A percentile compares a stretch with the other conserved stretches of the same genome.
Evolutionary conservation across 768 basidiomycete species (phyloP).

Genomic region (Glaciozyma antarctica): DNA sequence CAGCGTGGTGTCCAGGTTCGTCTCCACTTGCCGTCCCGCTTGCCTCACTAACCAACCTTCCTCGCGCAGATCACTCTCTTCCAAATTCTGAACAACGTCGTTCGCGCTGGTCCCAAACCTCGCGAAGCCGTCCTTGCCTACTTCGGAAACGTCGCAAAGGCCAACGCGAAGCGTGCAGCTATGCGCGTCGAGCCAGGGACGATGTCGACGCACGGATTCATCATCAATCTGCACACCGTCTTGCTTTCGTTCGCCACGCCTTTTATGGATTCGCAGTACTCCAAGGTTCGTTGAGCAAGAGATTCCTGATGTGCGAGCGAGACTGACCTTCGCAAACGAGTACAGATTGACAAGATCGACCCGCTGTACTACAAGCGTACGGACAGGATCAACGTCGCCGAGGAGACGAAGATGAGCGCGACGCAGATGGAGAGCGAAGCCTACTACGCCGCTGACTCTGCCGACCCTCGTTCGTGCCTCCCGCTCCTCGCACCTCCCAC

Average conservation of each 20-base stretch:
- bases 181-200: slow-evolving; percentile 83
- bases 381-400: slow-evolving; percentile 61
- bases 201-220: slow-evolving; percentile 82
- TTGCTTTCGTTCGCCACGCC: slow-evolving; percentile 81
- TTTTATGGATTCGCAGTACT: slow-evolving; percentile 82
- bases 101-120: slow-evolving; percentile 66
- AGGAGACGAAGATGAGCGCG: slow-evolving; percentile 89
- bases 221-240: slow-evolving; percentile 79
- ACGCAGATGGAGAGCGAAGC: slow-evolving; percentile 72
- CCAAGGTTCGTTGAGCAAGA: slow-evolving; percentile 52
- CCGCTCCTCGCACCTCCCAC: not conserved
- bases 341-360: slow-evolving; percentile 83
- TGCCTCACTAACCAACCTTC: slow-evolving; percentile 27
- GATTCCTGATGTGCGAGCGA: not conserved
- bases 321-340: not conserved
- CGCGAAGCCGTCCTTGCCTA: slow-evolving; percentile 75
- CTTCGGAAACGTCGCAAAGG: slow-evolving; percentile 60
- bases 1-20: slow-evolving; percentile 71
- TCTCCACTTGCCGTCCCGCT: not conserved
- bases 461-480: not conserved
- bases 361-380: slow-evolving; percentile 63
- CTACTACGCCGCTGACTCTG: slow-evolving; percentile 46
- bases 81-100: slow-evolving; percentile 76
- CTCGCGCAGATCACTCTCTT: slow-evolving; percentile 57
- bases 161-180: slow-evolving; percentile 81